These are phyloP conservation scores for Bretschneidera sinensis DNA, from an alignment of 345 rosid species.

Conservation along the genomic window DNA sequence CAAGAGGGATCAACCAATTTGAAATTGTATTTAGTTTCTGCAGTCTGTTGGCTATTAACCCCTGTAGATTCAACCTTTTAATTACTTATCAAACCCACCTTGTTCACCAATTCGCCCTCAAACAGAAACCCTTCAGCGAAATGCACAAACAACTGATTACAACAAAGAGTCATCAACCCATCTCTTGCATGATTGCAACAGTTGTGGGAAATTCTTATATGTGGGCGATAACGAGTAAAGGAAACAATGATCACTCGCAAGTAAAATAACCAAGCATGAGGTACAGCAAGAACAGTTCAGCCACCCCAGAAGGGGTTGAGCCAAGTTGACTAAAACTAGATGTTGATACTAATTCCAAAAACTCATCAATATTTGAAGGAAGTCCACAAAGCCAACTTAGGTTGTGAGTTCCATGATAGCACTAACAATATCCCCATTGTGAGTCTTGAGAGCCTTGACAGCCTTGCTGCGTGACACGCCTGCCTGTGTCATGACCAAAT, in stretches of 20 bases:
- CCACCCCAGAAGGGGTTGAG: constrained; percentile 3
- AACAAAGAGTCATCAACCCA: too few species aligned
- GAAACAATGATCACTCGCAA: background rate
- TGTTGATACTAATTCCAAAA: background rate
- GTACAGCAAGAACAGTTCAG: background rate
- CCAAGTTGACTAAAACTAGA: constrained; percentile 4
- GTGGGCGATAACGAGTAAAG: too few species aligned
- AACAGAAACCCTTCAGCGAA: too few species aligned
- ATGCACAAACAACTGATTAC: too few species aligned
- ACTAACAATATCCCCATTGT: constrained; percentile 80
- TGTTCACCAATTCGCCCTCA: too few species aligned
- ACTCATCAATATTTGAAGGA: constrained; percentile 1
- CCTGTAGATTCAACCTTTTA: too few species aligned
- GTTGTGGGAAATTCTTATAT: too few species aligned
- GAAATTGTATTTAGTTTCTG: too few species aligned
- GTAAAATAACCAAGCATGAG: too few species aligned
- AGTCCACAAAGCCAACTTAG: constrained; percentile 14
- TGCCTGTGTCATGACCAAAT: constrained; percentile 84
- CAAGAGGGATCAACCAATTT: too few species aligned
- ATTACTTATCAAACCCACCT: too few species aligned
- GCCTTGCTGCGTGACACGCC: constrained; percentile 70
- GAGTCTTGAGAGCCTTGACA: constrained; percentile 69
- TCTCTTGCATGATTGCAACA: background rate
- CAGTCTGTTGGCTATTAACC: too few species aligned
- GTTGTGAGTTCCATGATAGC: constrained; percentile 92